phyloP scores from a whole-genome alignment of 495 filamentous ascomycete species.

The Bacidia gigantensis region DNA sequence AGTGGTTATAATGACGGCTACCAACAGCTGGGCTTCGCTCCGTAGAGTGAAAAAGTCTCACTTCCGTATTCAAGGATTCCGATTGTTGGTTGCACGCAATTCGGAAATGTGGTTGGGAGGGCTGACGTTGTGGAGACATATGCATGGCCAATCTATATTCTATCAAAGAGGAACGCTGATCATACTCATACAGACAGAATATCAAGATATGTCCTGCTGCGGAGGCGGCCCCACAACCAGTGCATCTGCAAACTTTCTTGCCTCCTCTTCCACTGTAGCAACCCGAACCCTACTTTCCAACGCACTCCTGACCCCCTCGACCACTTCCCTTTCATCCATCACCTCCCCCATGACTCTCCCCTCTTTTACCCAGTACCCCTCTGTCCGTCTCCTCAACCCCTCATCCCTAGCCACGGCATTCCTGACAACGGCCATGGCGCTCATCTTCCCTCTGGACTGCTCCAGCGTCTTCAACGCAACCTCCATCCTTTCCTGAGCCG shows the following conservation, averaged over 20 bases:
- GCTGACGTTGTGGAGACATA: too few species aligned
- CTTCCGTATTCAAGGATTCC: too few species aligned
- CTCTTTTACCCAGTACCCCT: conserved; percentile 44
- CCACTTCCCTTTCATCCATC: conserved; percentile 20
- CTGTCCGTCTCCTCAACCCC: conserved; percentile 37
- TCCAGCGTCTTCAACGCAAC: conserved; percentile 30
- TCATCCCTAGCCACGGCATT: conserved; percentile 46
- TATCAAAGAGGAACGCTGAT: too few species aligned
- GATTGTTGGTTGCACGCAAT: too few species aligned
- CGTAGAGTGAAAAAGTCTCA: too few species aligned
- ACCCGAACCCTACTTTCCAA: conserved; percentile 17
- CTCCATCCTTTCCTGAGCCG: conserved; percentile 35
- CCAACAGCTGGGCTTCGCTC: too few species aligned
- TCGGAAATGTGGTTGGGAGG: too few species aligned
- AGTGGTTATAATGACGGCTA: too few species aligned
- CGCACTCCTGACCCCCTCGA: conserved; percentile 18
- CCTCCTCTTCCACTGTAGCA: conserved; percentile 16
- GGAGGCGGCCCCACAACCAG: conserved; percentile 2
- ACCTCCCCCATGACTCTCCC: conserved; percentile 18
- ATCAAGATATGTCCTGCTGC: background rate
- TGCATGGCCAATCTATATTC: too few species aligned
- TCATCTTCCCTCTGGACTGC: conserved; percentile 35
- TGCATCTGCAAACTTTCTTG: conserved; percentile 16
- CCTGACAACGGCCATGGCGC: conserved; percentile 38
- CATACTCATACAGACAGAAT: too few species aligned